Base-by-base conservation (phyloP, 2,329 filamentous ascomycete genomes). In the Aspergillus latus region DNA sequence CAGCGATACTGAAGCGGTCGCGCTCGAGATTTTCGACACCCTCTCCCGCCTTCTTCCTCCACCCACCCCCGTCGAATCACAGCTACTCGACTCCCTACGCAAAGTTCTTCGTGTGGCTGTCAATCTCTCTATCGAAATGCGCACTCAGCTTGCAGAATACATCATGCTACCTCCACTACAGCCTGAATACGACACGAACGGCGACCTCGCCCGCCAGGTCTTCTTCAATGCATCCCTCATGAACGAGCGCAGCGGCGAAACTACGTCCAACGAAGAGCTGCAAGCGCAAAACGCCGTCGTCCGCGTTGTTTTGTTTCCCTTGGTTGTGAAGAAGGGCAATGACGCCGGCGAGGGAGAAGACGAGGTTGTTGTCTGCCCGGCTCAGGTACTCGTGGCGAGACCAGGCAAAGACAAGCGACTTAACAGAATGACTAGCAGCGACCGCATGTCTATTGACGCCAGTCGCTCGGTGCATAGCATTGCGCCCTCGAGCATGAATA, bases 161-260 rank as follows among this genome's bases (percentile, higher is more conserved):
- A 94, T 96, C 79, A 99, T 99, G 93, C 86, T 97, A 15, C 93
- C 94, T 29, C 94, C 94, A 4, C 81, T 96, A 54, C 90, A 94
- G 73, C 94, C 94, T 21, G 92, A 97, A 73, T 97, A 96, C 74
- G 92, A 97, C 74, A 88, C 87, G 65, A 91, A 94, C 61, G 94
- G 94, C 65, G 93, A 97, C 68, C 84, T 99, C 7, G 83, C 88
- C 13, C 88, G 90, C 53, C 93, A 92, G 55, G 90, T 97, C 8
- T 83, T 86, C 58, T 99, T 99, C 84, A 96, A 96, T 68, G 89
- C 93, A 1, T 84, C 88, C 32, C 84, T 96, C 68, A 97, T 99
- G 93, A 95, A 94, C 68, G 93, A 97, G 77, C 88, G 90, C 56
- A 90, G 87, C 58, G 88, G 88, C 42, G 84, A 88, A 61, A 82